Conservation (phyloP, 225 moss, liverwort and hornwort species). For the Pseudisothecium myosuroides region DNA sequence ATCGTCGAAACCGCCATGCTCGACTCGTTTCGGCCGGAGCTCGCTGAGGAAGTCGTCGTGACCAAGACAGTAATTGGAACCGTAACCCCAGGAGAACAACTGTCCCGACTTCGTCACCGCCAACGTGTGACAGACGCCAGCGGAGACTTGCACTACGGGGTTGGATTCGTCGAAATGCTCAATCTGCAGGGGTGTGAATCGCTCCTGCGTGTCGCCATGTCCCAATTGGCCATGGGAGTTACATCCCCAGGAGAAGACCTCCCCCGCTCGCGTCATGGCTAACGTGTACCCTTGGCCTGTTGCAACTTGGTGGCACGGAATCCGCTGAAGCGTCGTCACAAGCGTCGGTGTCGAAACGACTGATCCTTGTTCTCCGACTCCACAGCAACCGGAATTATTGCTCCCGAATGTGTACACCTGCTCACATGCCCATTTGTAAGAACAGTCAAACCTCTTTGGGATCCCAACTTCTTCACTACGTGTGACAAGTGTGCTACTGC, state of each 20-base stretch:
- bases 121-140: conserved; percentile 54
- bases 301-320: conserved; percentile 66
- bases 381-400: conserved; percentile 33
- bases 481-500: neutral
- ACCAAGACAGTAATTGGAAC: conserved; percentile 72
- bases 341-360: conserved; percentile 39
- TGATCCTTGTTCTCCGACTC: conserved; percentile 42
- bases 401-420: conserved; percentile 78
- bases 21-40: conserved; percentile 47
- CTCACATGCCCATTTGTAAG: neutral
- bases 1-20: conserved; percentile 26
- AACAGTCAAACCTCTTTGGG: neutral
- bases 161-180: conserved; percentile 33
- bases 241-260: conserved; percentile 79
- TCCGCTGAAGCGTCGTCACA: conserved; percentile 35
- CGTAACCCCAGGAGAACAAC: conserved; percentile 76
- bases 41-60: conserved; percentile 55
- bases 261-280: conserved; percentile 50
- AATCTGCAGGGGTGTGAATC: conserved; percentile 39
- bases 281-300: conserved; percentile 67
- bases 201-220: conserved; percentile 59
- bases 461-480: neutral
- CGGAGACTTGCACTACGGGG: conserved; percentile 47
- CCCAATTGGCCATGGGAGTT: conserved; percentile 79
- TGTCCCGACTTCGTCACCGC: conserved; percentile 56